Evolutionary conservation across 106 monocot genomes (phyloP), one percentile per base, ranked within the genome.

Genomic region (Allium fistulosum): DNA sequence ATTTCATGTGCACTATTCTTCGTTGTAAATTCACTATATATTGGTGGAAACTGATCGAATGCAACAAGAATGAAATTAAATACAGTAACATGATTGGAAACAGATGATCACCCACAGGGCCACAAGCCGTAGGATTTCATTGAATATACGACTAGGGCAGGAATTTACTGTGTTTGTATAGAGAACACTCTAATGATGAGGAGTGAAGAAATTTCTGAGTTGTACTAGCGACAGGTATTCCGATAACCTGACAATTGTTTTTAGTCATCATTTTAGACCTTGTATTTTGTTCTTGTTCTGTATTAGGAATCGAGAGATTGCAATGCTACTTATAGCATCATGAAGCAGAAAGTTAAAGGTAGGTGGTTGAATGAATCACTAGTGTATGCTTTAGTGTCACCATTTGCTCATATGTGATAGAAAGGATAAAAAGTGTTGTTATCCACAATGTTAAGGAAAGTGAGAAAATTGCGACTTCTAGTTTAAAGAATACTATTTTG

Each of bases 91-190:
- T 22, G 22, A 22, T 22, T 22, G 22, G 22, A 22, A 22, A 22
- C 22, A 22, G 22, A 22, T 22, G 22, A 22, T 22, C 22, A 22
- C 22, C 22, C 22, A 1, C 22, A 22, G 1, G 22, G 0, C 22
- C 22, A 1, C 22, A 22, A 22, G 22, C 22, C 1, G 22, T 22
- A 22, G 22, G 22, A 22, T 22, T 22, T 22, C 22, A 22, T 22
- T 22, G 1, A 22, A 22, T 22, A 22, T 22, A 22, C 0, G 22
- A 22, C 22, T 22, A 61, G 48, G 22, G 3, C 18, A 57, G 12
- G 49, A 71, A 26, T 12, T 78, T 72, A 73, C 72, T 72, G 4
- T 68, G 61, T 62, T 62, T 72, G 58, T 28, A 59, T 9, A 64
- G 26, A 17, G 66, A 58, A 57, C 65, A 59, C 5, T 57, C 62